Conservation (phyloP, 305 asterid genomes). For the Fraxinus platypoda region DNA sequence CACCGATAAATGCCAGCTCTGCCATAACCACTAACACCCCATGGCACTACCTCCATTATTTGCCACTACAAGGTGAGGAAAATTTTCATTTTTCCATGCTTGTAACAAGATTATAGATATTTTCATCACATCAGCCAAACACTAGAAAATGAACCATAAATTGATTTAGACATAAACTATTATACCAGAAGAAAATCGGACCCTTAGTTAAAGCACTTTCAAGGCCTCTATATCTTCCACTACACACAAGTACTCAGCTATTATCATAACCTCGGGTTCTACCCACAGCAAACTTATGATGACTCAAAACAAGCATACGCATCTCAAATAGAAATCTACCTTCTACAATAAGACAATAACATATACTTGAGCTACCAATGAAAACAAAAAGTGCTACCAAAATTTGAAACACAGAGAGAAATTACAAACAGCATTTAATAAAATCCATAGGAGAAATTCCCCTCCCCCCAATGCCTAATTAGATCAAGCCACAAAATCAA, state of each 20-base stretch:
- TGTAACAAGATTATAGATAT: neutral
- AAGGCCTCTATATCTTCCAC: neutral
- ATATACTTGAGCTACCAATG: neutral
- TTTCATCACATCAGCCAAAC: neutral
- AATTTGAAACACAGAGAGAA: neutral
- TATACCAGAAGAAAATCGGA: neutral
- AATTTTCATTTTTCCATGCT: neutral
- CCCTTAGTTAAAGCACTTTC: neutral
- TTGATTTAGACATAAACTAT: neutral
- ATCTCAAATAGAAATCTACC: neutral
- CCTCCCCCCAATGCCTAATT: neutral
- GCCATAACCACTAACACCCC: neutral
- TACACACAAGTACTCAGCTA: neutral
- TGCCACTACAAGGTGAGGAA: neutral
- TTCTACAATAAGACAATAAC: neutral
- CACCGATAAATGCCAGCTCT: neutral
- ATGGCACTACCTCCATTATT: neutral
- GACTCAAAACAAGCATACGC: constrained; percentile 14
- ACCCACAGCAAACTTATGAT: neutral
- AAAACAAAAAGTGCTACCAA: neutral
- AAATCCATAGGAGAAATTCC: neutral
- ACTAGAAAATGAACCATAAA: neutral
- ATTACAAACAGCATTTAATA: neutral
- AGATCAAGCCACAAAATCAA: constrained; percentile 29
- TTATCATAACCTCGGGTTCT: neutral